Conservation (phyloP, 1,284 basidiomycete genomes). For the Ganoderma sinense region DNA sequence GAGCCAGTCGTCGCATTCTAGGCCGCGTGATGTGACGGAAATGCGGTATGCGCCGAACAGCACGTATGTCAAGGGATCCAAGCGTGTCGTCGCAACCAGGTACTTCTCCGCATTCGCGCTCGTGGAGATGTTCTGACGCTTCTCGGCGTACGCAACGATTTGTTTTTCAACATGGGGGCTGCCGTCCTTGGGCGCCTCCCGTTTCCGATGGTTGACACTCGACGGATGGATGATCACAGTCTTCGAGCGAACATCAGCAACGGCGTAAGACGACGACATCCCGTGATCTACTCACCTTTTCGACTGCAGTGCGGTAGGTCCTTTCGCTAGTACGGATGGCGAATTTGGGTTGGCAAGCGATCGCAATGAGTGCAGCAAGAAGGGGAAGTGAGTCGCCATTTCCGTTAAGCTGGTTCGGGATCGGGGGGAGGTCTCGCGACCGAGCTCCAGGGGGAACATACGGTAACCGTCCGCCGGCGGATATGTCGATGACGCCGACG, state of each 20-base stretch:
- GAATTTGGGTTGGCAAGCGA: constrained; percentile 94
- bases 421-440: constrained; percentile 40
- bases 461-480: constrained; percentile 63
- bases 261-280: not conserved
- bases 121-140: constrained; percentile 77
- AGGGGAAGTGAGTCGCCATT: constrained; percentile 84
- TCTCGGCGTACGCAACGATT: constrained; percentile 88
- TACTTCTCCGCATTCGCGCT: constrained; percentile 65
- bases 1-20: constrained; percentile 93
- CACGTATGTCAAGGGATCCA: constrained; percentile 93
- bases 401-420: constrained; percentile 77
- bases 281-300: constrained; percentile 68
- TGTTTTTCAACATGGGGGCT: constrained; percentile 71
- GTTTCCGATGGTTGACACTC: constrained; percentile 86
- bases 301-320: constrained; percentile 81
- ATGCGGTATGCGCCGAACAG: constrained; percentile 91
- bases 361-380: constrained; percentile 87
- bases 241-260: constrained; percentile 45
- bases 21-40: constrained; percentile 68
- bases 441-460: constrained; percentile 33
- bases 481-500: constrained; percentile 84
- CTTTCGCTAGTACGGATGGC: constrained; percentile 83
- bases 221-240: constrained; percentile 82
- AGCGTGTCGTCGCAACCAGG: constrained; percentile 83
- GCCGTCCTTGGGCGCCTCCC: constrained; percentile 52